Evolutionary conservation across 768 basidiomycete genomes (phyloP).

Genomic region (Leccinum barrowsii): DNA sequence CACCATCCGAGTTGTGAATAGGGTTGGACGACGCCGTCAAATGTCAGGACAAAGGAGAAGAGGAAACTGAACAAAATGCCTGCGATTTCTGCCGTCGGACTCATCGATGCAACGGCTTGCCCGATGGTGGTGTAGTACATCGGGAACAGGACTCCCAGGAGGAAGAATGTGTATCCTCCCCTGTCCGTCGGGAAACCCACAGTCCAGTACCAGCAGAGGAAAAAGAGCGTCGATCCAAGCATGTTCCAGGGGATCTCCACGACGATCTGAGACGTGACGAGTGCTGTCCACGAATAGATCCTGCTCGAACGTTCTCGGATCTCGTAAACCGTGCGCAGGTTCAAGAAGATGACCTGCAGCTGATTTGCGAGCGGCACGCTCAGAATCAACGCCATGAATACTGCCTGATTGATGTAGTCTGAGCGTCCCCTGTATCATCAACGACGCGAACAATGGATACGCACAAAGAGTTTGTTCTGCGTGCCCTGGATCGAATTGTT

Average conservation of each 20-base stretch:
- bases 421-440: neutral
- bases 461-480: constrained; percentile 64
- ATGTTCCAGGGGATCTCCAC: constrained; percentile 64
- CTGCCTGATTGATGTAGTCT: constrained; percentile 33
- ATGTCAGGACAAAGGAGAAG: constrained; percentile 63
- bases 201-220: constrained; percentile 69
- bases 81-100: constrained; percentile 57
- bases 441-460: constrained; percentile 21
- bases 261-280: constrained; percentile 52
- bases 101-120: constrained; percentile 59
- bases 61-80: constrained; percentile 54
- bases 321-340: constrained; percentile 59
- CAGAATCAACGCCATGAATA: constrained; percentile 54
- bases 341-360: constrained; percentile 58
- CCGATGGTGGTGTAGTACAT: constrained; percentile 61
- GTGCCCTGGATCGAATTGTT: constrained; percentile 53
- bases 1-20: constrained; percentile 61
- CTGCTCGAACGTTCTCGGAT: constrained; percentile 61
- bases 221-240: constrained; percentile 53
- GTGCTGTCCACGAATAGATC: constrained; percentile 64
- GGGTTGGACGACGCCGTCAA: constrained; percentile 69
- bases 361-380: constrained; percentile 57
- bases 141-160: constrained; percentile 52
- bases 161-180: constrained; percentile 58
- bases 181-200: constrained; percentile 54